Conservation (phyloP, 2,329 filamentous ascomycete genomes). For the Cercospora sojina region DNA sequence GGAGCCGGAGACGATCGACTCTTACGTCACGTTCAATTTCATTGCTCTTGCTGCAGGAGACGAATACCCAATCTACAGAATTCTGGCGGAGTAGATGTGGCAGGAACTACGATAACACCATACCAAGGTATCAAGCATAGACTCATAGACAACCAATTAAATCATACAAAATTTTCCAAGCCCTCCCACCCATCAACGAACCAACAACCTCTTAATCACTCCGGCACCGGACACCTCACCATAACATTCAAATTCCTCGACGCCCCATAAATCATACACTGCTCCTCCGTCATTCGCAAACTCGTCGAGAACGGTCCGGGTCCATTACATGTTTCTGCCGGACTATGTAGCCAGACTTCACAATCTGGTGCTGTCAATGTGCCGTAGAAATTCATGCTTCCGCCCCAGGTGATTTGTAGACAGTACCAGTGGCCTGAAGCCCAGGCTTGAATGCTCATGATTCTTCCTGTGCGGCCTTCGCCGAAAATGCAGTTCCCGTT, state of each 20-base stretch:
- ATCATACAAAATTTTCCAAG: neutral
- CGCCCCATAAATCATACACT: neutral
- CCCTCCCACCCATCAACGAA: neutral
- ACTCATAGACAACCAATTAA: neutral
- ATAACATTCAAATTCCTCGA: constrained; percentile 1
- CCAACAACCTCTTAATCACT: neutral
- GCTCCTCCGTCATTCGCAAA: neutral
- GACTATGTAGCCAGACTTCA: neutral
- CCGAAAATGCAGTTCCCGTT: neutral
- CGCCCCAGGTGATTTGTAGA: neutral
- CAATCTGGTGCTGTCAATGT: neutral
- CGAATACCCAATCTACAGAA: constrained; percentile 37
- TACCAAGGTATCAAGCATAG: neutral
- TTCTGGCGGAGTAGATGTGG: constrained; percentile 5
- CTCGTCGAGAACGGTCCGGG: neutral
- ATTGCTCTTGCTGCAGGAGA: constrained; percentile 40
- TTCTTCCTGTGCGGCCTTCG: neutral
- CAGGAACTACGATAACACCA: neutral
- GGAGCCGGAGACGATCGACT: constrained; percentile 42
- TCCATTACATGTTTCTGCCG: neutral
- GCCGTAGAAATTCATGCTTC: neutral
- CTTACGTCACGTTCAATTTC: constrained; percentile 41
- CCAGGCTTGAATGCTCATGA: neutral
- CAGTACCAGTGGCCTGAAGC: neutral
- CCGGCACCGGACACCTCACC: neutral